Evolutionary conservation across 805 yeast genomes (phyloP), one percentile per base, ranked within the genome.

Genomic region (Candida hispaniensis): DNA sequence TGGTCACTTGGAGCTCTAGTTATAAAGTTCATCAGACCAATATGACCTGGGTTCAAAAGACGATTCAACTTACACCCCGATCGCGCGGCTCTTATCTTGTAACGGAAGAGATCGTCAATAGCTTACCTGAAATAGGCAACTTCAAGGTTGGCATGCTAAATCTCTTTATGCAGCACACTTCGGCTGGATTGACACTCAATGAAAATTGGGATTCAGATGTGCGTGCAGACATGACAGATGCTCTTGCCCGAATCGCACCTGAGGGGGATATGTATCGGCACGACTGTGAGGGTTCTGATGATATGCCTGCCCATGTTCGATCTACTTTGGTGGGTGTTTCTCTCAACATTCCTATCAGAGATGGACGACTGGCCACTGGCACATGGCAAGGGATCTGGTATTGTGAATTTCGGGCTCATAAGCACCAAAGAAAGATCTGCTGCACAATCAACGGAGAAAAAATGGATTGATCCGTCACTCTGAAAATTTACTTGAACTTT

Each of bases 311-410:
- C 1, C 93, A 80, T 53, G 73, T 75, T 34, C 75, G 79, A 50
- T 64, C 79, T 12, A 40, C 51, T 2, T 34, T 71, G 30, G 66
- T 76, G 7, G 91, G 93, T 12, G 76, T 72, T 6, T 63, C 72
- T 3, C 57, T 80, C 16, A 61, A 70, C 3, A 71, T 80, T 26
- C 93, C 93, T 2, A 79, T 80, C 30, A 51, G 64, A 14, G 69
- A 79, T 47, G 93, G 93, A 1, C 52, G 61, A 19, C 57, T 80
- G 38, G 76, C 75, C 1, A 64, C 75, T 0, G 93, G 93, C 2
- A 80, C 91, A 0, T 81, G 93, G 93, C 93, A 80, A 51, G 93
- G 91, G 0, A 67, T 81, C 25, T 80, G 79, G 64, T 60, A 77
- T 32, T 62, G 79, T 48, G 93, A 80, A 52, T 80, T 81, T 56